Evolutionary conservation across 345 rosid species (phyloP).

Genomic region (Odontarrhena argentea): DNA sequence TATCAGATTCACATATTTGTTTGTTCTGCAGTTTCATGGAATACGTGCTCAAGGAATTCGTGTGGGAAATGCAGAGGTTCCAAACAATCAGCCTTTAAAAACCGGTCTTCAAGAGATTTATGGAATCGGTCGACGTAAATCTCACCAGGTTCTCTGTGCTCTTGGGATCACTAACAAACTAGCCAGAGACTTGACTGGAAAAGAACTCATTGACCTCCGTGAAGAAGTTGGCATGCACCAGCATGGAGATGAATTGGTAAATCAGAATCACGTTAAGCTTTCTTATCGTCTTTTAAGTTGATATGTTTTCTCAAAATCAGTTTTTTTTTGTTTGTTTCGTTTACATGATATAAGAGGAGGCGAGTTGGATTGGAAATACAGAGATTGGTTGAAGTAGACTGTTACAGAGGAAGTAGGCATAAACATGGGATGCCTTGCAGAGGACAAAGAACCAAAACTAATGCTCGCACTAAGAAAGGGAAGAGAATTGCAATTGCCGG

Average conservation of each 20-base stretch:
- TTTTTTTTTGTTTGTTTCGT: neutral
- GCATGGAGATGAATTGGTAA: constrained; percentile 73
- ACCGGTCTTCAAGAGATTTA: constrained; percentile 68
- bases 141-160: constrained; percentile 65
- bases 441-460: constrained; percentile 59
- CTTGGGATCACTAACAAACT: constrained; percentile 65
- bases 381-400: constrained; percentile 55
- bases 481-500: constrained; percentile 41
- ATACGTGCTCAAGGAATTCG: constrained; percentile 57
- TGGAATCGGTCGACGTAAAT: constrained; percentile 67
- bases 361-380: constrained; percentile 51
- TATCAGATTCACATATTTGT: neutral
- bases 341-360: constrained; percentile 40
- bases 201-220: constrained; percentile 65
- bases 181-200: constrained; percentile 66
- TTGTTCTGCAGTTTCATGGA: constrained; percentile 47
- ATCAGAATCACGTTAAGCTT: neutral
- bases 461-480: constrained; percentile 57
- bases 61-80: constrained; percentile 70
- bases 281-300: neutral
- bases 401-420: constrained; percentile 62
- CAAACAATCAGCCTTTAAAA: constrained; percentile 56
- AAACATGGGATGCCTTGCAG: constrained; percentile 57
- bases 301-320: neutral
- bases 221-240: constrained; percentile 64